Base-by-base conservation (phyloP, 2,329 filamentous ascomycete genomes). In the Aspergillus glaucus region DNA sequence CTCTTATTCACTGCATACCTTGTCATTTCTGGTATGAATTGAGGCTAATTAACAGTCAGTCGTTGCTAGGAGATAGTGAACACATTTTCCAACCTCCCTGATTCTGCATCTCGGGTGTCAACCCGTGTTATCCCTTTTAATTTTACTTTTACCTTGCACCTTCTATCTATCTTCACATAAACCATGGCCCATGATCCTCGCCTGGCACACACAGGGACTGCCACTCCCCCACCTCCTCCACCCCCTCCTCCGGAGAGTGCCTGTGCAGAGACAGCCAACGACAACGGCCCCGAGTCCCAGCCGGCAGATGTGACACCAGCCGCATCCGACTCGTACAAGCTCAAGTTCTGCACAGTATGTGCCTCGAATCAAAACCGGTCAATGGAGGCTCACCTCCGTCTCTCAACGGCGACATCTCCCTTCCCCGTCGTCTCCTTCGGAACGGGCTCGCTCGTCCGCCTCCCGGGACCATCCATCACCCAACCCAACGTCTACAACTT, bases 351-450 rank as follows among this genome's bases (percentile, higher is more conserved):
- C 76, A 97, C 93, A 2, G 92, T 98, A n/a, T 98, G 93, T 72
- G 93, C 93, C 6, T 95, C 90, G 63, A 98, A 98, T 63, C 90
- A 98, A 70, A 98, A 98, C 65, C 84, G 93, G 82, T 95, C 88
- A n/a, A 97, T 98, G 93, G 93, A 97, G 78, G 92, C 92, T n/a
- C 93, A 98, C 70, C 82, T 96, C 24, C 88, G 88, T 54, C 84
- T 98, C 30, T 88, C 93, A 4, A 81, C 87, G 51, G 88, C 89
- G 44, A 73, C 86, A 47, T 93, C 91, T 43, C 75, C 85, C 44
- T 97, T 93, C 63, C 93, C 93, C n/a, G 92, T 95, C 58, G 94
- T 97, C 60, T 97, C 92, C 15, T 98, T 97, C 67, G 93, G 93
- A 53, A 98, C 93, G 0, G 93, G 93, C 48, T 95, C 90, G 15